Evolutionary conservation across 345 rosid species (phyloP).

Genomic region (Luvunga scandens): DNA sequence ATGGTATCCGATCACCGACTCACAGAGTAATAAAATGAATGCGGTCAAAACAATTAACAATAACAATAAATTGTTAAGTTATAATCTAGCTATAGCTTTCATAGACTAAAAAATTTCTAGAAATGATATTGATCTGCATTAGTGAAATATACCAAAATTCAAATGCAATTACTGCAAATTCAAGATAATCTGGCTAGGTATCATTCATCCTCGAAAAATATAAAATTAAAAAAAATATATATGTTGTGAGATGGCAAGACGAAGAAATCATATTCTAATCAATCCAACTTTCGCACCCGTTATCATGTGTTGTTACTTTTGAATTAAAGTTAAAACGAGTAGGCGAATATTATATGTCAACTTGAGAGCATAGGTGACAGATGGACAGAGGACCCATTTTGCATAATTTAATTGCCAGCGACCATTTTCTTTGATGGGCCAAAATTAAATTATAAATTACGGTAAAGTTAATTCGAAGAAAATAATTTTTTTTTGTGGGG

Average conservation of each 20-base stretch:
- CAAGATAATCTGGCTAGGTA: too few relatives aligned
- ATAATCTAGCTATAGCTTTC: too few relatives aligned
- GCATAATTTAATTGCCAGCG: constrained; percentile 24
- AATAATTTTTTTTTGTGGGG: background rate
- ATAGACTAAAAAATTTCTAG: too few relatives aligned
- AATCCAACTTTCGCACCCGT: background rate
- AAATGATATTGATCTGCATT: too few relatives aligned
- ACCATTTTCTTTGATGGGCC: background rate
- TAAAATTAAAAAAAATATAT: too few relatives aligned
- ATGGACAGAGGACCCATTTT: constrained; percentile 19
- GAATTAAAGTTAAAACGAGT: background rate
- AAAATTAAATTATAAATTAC: background rate
- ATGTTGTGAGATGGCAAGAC: too few relatives aligned
- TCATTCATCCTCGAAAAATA: background rate
- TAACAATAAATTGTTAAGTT: too few relatives aligned
- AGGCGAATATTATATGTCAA: background rate
- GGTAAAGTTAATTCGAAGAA: too few relatives aligned
- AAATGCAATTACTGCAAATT: too few relatives aligned
- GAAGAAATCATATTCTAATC: background rate
- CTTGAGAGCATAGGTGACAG: background rate
- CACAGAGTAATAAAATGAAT: background rate
- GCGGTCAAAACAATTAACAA: background rate
- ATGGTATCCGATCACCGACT: background rate
- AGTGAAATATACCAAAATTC: too few relatives aligned
- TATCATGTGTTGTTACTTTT: background rate